Evolutionary conservation across 768 basidiomycete genomes (phyloP).

Genomic region (Porphyrellus cyaneotinctus): DNA sequence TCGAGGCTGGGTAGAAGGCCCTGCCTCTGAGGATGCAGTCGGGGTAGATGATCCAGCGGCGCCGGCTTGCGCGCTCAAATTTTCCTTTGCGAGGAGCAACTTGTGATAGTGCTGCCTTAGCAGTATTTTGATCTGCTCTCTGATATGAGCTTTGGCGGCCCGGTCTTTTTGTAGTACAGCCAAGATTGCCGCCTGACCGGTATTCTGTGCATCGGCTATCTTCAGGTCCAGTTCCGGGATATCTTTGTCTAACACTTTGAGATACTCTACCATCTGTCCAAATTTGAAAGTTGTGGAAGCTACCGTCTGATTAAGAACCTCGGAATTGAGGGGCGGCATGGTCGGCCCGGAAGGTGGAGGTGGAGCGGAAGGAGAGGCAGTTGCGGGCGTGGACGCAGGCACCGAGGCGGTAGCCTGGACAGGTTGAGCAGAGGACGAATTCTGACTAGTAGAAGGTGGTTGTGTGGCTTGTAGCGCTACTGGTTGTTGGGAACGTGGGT

Average conservation of each 20-base stretch:
- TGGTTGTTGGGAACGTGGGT: conserved; percentile 19
- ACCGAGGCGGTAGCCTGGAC: conserved; percentile 3
- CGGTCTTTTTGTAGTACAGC: conserved; percentile 13
- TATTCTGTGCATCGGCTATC: conserved; percentile 11
- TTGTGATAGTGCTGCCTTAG: conserved; percentile 19
- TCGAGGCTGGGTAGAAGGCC: conserved; percentile 11
- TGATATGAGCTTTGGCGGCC: background rate
- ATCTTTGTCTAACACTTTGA: conserved; percentile 16
- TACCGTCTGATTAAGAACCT: conserved; percentile 17
- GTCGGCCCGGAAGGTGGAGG: conserved; percentile 9
- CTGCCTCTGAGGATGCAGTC: conserved; percentile 8
- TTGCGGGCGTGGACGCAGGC: conserved; percentile 5
- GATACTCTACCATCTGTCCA: conserved; percentile 23
- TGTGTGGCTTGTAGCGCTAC: conserved; percentile 19
- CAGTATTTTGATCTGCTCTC: conserved; percentile 10
- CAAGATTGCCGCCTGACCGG: conserved; percentile 17
- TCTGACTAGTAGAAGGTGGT: conserved; percentile 11
- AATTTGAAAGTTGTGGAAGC: conserved; percentile 11
- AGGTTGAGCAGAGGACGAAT: conserved; percentile 8
- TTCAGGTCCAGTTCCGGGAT: conserved; percentile 12
- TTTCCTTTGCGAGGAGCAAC: conserved; percentile 7
- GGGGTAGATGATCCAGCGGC: background rate
- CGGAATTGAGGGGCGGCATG: background rate
- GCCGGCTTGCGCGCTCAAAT: conserved; percentile 5
- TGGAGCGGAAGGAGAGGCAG: conserved; percentile 8